Conservation (phyloP, 371 early-diverging fungal genomes). For the Parasitella parasitica region DNA sequence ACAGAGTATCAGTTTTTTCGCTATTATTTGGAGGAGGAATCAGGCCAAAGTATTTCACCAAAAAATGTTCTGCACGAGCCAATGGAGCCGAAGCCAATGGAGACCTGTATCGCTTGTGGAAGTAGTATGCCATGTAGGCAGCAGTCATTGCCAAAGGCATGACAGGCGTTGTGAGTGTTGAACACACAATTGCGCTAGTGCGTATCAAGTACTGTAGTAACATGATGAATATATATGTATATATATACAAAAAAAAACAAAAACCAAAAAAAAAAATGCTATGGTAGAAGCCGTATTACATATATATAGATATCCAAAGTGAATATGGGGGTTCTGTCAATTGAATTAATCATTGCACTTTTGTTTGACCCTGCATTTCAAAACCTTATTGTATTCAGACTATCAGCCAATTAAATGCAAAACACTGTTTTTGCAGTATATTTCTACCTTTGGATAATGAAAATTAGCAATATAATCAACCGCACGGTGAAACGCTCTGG, state of each 20-base stretch:
- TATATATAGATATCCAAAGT: not conserved
- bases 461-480: not conserved
- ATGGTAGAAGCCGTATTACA: not conserved
- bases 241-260: no score
- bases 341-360: not conserved
- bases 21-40: constrained; percentile 41
- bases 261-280: not conserved
- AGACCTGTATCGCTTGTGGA: constrained; percentile 26
- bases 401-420: constrained; percentile 16
- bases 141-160: not conserved
- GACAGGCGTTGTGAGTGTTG: not conserved
- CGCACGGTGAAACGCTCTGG: not conserved
- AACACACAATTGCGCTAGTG: not conserved
- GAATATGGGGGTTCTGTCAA: not conserved
- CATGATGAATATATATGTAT: not conserved
- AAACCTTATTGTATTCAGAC: constrained; percentile 24
- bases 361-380: not conserved
- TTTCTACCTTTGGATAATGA: not conserved
- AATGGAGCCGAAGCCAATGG: constrained; percentile 29
- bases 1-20: constrained; percentile 30
- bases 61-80: constrained; percentile 27
- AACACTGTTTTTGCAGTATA: not conserved
- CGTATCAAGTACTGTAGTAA: not conserved
- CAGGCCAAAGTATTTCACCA: constrained; percentile 37
- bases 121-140: constrained; percentile 13